Percentiles rank a stretch among this genome's conserved stretches.
phyloP scores from a whole-genome alignment of 345 rosid genomes.

The Camelina sativa region DNA sequence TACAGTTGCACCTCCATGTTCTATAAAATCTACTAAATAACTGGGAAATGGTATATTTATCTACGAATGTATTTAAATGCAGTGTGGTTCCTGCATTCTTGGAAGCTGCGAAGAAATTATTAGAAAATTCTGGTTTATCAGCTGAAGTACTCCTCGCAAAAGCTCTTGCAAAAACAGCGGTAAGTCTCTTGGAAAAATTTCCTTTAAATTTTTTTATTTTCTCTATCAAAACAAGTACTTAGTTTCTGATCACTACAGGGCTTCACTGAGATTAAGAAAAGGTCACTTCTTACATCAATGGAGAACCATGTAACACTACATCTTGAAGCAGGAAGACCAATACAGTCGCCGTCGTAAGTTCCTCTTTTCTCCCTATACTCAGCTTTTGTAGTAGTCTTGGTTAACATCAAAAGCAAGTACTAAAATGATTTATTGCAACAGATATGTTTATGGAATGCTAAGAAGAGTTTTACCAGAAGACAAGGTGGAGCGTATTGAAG shows the following conservation, averaged over 20 bases:
- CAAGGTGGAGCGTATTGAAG: constrained; percentile 81
- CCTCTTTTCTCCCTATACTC: background rate
- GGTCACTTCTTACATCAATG: constrained; percentile 87
- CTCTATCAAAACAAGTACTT: background rate
- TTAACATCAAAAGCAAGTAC: background rate
- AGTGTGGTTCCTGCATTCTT: constrained; percentile 92
- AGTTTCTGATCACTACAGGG: constrained; percentile 60
- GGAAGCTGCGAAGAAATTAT: constrained; percentile 75
- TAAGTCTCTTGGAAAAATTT: constrained; percentile 40
- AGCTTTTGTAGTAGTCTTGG: background rate
- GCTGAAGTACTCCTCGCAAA: constrained; percentile 86
- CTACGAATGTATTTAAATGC: constrained; percentile 35
- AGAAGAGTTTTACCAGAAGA: constrained; percentile 91
- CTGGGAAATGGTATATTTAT: background rate
- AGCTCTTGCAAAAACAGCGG: constrained; percentile 94
- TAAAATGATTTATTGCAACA: constrained; percentile 36
- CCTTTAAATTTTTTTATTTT: background rate
- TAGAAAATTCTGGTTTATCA: constrained; percentile 74
- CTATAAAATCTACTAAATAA: background rate
- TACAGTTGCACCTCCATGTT: background rate
- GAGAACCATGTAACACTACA: constrained; percentile 83
- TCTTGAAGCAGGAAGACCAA: constrained; percentile 76
- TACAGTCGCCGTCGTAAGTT: constrained; percentile 77
- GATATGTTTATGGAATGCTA: constrained; percentile 67
- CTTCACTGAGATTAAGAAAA: constrained; percentile 82